Evolutionary conservation across 139 green algal genomes (phyloP).

Genomic region (Tetradesmus lagerheimii): DNA sequence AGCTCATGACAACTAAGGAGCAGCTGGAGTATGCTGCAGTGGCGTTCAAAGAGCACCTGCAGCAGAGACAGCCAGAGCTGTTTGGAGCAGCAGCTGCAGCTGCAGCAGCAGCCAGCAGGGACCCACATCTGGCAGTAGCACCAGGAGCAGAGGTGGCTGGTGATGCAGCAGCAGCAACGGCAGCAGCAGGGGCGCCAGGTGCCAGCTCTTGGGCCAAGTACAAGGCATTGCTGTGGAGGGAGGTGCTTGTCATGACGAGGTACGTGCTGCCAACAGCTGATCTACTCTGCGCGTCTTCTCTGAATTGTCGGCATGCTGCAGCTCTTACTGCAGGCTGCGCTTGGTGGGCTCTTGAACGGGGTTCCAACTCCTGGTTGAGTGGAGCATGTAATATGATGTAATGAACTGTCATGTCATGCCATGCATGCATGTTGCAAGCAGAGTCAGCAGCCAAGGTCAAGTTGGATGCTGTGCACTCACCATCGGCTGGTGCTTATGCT

Average conservation of each 20-base stretch:
- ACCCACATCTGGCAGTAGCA: not conserved
- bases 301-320: no score
- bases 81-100: not conserved
- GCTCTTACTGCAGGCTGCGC: no score
- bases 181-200: not conserved
- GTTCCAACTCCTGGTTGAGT: no score
- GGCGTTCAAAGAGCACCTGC: not conserved
- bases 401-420: no score
- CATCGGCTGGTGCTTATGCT: no score
- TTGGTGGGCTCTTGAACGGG: no score
- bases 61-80: not conserved
- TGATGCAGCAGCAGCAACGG: not conserved
- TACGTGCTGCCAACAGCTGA: not conserved
- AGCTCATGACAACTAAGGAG: slow-evolving; percentile 1
- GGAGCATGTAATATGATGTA: no score
- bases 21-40: not conserved
- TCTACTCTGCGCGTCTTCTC: no score
- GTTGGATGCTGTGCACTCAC: no score
- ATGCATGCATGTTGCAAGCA: no score
- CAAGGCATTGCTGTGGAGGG: slow-evolving; percentile 39
- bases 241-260: slow-evolving; percentile 38
- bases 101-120: not conserved
- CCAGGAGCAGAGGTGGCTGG: not conserved
- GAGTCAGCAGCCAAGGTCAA: no score
- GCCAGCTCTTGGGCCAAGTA: slow-evolving; percentile 22